Conservation (phyloP, 768 basidiomycete genomes). For the Nevesoporus exiguus region DNA sequence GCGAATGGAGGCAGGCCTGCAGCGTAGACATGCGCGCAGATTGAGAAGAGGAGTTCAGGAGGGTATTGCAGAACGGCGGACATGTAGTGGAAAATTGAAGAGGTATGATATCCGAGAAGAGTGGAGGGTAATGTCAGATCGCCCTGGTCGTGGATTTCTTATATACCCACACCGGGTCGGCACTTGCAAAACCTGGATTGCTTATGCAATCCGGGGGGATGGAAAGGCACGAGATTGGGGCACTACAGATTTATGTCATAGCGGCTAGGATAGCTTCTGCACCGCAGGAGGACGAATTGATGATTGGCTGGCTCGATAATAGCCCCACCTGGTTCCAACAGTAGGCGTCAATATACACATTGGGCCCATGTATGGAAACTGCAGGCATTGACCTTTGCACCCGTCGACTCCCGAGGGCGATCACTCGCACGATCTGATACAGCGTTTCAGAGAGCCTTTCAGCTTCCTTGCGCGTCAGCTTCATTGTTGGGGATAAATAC, state of each 20-base stretch:
- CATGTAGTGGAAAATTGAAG: constrained; percentile 2
- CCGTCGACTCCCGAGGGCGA: background rate
- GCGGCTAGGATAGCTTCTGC: background rate
- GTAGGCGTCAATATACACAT: too few relatives aligned
- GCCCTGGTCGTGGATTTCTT: background rate
- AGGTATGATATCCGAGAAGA: too few relatives aligned
- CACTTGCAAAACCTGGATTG: background rate
- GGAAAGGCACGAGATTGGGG: constrained; percentile 12
- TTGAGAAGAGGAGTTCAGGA: constrained; percentile 65
- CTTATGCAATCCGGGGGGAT: constrained; percentile 26
- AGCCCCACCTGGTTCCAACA: too few relatives aligned
- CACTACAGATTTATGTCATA: constrained; percentile 2
- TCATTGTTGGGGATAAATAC: background rate
- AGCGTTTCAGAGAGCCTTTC: background rate
- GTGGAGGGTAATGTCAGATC: background rate
- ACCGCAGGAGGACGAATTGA: constrained; percentile 13
- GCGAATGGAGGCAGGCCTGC: constrained; percentile 51
- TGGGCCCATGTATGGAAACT: too few relatives aligned
- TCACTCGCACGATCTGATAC: background rate
- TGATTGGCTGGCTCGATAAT: too few relatives aligned
- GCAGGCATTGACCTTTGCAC: background rate
- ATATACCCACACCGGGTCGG: constrained; percentile 10
- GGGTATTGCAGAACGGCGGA: constrained; percentile 49
- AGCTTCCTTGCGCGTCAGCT: background rate
- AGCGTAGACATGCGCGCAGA: constrained; percentile 70